phyloP scores from a whole-genome alignment of 2,329 filamentous ascomycete species.

The Podosphaera xanthii region DNA sequence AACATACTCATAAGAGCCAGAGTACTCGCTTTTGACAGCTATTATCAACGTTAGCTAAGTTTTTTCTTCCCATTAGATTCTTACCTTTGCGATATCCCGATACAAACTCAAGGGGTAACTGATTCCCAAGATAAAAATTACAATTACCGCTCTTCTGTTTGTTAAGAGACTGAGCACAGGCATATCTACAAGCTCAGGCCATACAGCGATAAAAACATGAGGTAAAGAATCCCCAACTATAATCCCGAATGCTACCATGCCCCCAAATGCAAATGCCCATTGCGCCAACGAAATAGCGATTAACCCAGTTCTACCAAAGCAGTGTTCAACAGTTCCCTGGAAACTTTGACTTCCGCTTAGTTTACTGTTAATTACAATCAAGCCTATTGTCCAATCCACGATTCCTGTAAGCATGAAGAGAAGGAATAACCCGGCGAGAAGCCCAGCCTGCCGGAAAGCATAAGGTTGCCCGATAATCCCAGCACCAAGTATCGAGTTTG shows the following conservation, averaged over 20 bases:
- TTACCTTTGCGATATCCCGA: constrained; percentile 85
- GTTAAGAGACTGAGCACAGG: constrained; percentile 65
- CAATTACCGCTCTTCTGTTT: constrained; percentile 62
- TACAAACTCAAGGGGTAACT: constrained; percentile 87
- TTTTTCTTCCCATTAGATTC: constrained; percentile 6
- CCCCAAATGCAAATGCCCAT: constrained; percentile 96
- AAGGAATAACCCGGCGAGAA: constrained; percentile 57
- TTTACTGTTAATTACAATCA: constrained; percentile 96
- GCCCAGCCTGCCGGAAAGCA: constrained; percentile 78
- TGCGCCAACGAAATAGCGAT: constrained; percentile 78
- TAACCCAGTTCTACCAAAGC: constrained; percentile 71
- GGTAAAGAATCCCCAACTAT: constrained; percentile 95
- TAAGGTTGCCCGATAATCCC: constrained; percentile 74
- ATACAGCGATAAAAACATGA: constrained; percentile 62
- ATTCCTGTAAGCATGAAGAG: constrained; percentile 59
- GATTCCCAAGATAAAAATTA: constrained; percentile 65
- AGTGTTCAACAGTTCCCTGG: constrained; percentile 86
- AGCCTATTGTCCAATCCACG: constrained; percentile 90
- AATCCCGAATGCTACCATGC: constrained; percentile 95
- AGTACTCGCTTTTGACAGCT: constrained; percentile 91
- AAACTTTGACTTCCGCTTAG: constrained; percentile 84
- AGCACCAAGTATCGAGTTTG: constrained; percentile 82
- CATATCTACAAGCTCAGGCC: constrained; percentile 48
- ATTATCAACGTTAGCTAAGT: constrained; percentile 7
- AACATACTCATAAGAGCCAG: constrained; percentile 83